A percentile compares a stretch with the other conserved stretches of the same genome.
Evolutionary conservation across 1,284 basidiomycete genomes (phyloP).

Genomic region (Spongiforma sp.): DNA sequence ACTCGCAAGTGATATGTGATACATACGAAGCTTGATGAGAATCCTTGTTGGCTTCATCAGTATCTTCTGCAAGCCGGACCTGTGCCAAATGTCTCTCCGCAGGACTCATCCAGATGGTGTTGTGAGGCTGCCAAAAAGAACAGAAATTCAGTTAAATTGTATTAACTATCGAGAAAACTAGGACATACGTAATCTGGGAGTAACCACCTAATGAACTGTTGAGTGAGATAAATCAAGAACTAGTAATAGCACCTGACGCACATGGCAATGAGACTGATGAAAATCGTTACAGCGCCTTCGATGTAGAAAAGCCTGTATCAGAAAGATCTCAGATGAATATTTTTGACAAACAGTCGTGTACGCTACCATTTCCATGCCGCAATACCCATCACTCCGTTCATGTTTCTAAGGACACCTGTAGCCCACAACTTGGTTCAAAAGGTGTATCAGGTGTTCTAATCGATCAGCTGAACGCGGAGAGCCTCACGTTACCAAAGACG

Average conservation of each 20-base stretch:
- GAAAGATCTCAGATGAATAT: background rate
- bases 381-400: constrained; percentile 68
- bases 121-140: constrained; percentile 51
- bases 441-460: constrained; percentile 46
- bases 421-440: background rate
- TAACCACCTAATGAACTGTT: constrained; percentile 42
- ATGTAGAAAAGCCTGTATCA: constrained; percentile 29
- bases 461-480: background rate
- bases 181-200: constrained; percentile 33
- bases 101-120: constrained; percentile 66
- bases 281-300: constrained; percentile 55
- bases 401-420: background rate
- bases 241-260: constrained; percentile 31
- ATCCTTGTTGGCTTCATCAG: constrained; percentile 70
- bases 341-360: background rate
- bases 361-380: constrained; percentile 71
- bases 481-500: constrained; percentile 70
- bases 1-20: background rate
- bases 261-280: constrained; percentile 58
- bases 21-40: constrained; percentile 58
- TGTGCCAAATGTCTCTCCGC: constrained; percentile 71
- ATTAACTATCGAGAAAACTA: constrained; percentile 26
- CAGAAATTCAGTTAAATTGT: background rate
- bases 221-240: background rate
- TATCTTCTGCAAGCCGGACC: constrained; percentile 73